Conservation (phyloP, 179 eudicot genomes). For the Drosera spatulata region DNA sequence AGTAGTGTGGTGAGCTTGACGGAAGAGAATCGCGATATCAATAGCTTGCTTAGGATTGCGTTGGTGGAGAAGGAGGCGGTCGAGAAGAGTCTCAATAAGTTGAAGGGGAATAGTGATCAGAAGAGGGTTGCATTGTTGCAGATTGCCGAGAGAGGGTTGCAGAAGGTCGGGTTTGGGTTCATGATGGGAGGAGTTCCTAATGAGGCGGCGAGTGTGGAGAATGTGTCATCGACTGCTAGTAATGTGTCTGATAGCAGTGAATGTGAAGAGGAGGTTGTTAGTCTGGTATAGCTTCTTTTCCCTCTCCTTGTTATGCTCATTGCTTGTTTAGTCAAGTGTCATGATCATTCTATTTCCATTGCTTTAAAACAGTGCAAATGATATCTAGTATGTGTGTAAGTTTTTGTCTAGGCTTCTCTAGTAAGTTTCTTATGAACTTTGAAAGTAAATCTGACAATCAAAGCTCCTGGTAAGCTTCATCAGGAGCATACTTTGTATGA, state of each 20-base stretch:
- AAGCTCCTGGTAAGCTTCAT: too few species aligned
- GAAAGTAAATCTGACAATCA: too few species aligned
- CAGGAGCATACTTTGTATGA: too few species aligned
- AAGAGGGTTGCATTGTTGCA: constrained; percentile 50
- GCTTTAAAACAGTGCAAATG: too few species aligned
- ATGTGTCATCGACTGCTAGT: constrained; percentile 12
- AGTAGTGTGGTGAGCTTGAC: constrained; percentile 52
- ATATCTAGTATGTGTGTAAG: too few species aligned
- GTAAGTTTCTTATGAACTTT: too few species aligned
- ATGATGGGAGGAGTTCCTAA: constrained; percentile 36
- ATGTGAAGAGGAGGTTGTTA: constrained; percentile 50
- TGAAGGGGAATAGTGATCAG: constrained; percentile 45
- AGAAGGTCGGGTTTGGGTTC: constrained; percentile 60
- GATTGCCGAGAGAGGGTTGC: constrained; percentile 59
- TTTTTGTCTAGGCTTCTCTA: too few species aligned
- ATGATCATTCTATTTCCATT: too few species aligned
- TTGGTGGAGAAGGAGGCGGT: constrained; percentile 53
- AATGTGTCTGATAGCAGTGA: constrained; percentile 42
- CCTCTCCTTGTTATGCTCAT: constrained; percentile 4
- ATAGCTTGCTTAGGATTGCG: constrained; percentile 47
- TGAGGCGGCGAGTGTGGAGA: constrained; percentile 28
- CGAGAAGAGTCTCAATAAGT: constrained; percentile 50
- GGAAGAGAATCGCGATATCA: constrained; percentile 62
- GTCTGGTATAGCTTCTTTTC: constrained; percentile 37
- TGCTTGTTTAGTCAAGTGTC: too few species aligned